Evolutionary conservation across 352 stramenopile genomes (phyloP).

Genomic region (Globisporangium nagaii): DNA sequence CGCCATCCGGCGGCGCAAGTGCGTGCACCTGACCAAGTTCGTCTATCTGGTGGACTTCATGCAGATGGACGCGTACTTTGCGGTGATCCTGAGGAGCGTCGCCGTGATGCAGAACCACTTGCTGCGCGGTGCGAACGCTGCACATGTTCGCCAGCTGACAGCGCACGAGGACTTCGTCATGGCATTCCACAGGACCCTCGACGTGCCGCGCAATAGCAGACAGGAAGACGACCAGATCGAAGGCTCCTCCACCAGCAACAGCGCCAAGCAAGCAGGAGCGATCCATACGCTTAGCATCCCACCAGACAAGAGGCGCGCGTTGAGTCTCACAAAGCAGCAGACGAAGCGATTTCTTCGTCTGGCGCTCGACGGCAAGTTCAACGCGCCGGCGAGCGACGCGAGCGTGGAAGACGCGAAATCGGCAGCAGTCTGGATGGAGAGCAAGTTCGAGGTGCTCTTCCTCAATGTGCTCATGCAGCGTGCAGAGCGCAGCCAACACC

Average conservation of each 20-base stretch:
- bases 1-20: conserved; percentile 54
- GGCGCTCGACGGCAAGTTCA: conserved; percentile 33
- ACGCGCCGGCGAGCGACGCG: background rate
- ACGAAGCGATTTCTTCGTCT: conserved; percentile 38
- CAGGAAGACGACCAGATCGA: background rate
- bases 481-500: background rate
- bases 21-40: conserved; percentile 50
- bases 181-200: conserved; percentile 21
- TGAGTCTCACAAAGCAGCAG: conserved; percentile 31
- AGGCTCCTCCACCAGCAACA: background rate
- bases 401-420: conserved; percentile 3
- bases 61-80: conserved; percentile 35
- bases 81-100: conserved; percentile 32
- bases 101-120: conserved; percentile 33
- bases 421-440: conserved; percentile 26
- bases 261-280: background rate
- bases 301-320: background rate
- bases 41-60: conserved; percentile 52
- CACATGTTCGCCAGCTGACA: conserved; percentile 20
- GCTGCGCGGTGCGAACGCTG: conserved; percentile 37
- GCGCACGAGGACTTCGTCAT: conserved; percentile 25
- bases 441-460: conserved; percentile 29
- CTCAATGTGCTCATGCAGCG: conserved; percentile 16
- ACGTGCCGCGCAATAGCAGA: background rate
- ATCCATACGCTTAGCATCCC: too few species aligned